Conservation (phyloP, 441 rosid species). For the Brassica hybrid region DNA sequence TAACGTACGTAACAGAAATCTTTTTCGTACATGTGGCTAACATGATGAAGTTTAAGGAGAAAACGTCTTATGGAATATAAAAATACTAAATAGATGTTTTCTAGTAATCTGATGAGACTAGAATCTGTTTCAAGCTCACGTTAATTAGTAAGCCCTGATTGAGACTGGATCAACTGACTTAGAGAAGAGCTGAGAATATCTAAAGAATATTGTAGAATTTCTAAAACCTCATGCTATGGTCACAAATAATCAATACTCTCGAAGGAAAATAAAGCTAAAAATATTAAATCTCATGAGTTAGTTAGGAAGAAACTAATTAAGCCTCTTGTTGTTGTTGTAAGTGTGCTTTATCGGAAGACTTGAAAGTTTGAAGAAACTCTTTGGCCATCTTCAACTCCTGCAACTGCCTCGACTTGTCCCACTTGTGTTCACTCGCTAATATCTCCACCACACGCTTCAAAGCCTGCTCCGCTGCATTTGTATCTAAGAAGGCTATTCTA, state of each 20-base stretch:
- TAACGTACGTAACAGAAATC: background rate
- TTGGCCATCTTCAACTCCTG: slow-evolving; percentile 68
- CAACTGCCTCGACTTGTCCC: slow-evolving; percentile 75
- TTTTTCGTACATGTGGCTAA: background rate
- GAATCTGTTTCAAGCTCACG: background rate
- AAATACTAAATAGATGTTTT: background rate
- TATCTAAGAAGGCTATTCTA: slow-evolving; percentile 92
- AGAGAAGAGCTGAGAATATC: background rate
- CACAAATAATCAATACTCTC: background rate
- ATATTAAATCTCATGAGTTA: background rate
- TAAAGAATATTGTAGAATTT: background rate
- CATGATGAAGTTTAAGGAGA: background rate
- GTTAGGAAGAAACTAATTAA: background rate
- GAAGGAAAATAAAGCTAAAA: slow-evolving; percentile 26
- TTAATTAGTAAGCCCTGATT: background rate
- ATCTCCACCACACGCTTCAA: slow-evolving; percentile 81
- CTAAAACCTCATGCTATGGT: slow-evolving; percentile 3
- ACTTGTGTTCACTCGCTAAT: slow-evolving; percentile 69
- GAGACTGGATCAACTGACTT: background rate
- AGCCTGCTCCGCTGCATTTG: slow-evolving; percentile 86
- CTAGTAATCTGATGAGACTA: background rate
- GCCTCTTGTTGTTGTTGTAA: background rate
- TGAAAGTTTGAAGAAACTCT: slow-evolving; percentile 82
- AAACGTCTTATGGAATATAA: background rate
- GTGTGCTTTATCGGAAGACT: slow-evolving; percentile 87